A percentile compares a stretch with the other conserved stretches of the same genome.
phyloP scores from a whole-genome alignment of 176 grass and related monocot species.

The sorghum (Sorghum bicolor) region DNA sequence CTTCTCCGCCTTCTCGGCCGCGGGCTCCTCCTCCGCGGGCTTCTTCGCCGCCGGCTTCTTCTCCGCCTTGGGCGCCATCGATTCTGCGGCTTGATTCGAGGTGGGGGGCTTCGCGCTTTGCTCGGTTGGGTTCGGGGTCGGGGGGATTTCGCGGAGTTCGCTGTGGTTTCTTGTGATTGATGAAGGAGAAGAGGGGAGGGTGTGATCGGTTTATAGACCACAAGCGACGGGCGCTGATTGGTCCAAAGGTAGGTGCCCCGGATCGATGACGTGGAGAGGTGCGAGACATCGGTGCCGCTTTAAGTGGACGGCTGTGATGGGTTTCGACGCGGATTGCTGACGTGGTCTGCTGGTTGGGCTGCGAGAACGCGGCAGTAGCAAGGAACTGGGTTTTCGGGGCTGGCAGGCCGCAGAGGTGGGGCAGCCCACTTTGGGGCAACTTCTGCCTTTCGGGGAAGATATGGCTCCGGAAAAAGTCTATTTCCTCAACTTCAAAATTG shows the following conservation, averaged over 20 bases:
- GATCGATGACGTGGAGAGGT: neutral
- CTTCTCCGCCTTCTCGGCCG: neutral
- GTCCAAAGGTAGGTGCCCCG: neutral
- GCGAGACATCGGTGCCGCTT: neutral
- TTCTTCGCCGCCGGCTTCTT: constrained; percentile 9
- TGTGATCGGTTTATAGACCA: neutral
- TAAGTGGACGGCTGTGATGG: neutral
- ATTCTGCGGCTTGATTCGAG: neutral
- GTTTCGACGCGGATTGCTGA: neutral
- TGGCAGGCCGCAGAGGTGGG: no score
- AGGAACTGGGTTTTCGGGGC: no score
- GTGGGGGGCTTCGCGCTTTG: neutral
- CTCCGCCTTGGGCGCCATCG: constrained; percentile 11
- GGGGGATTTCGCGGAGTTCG: no score
- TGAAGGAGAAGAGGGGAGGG: neutral
- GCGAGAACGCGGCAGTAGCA: neutral
- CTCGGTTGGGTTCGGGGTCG: neutral
- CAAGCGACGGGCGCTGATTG: neutral
- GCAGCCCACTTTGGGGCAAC: no score
- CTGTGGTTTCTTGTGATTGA: neutral
- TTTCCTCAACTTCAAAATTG: no score
- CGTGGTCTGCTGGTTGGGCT: neutral
- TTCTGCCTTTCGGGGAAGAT: no score
- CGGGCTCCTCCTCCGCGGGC: neutral
- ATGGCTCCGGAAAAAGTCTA: no score